Evolutionary conservation across 2,329 filamentous ascomycete species (phyloP), one percentile per base, ranked within the genome.

Genomic region (Davidsoniella virescens): DNA sequence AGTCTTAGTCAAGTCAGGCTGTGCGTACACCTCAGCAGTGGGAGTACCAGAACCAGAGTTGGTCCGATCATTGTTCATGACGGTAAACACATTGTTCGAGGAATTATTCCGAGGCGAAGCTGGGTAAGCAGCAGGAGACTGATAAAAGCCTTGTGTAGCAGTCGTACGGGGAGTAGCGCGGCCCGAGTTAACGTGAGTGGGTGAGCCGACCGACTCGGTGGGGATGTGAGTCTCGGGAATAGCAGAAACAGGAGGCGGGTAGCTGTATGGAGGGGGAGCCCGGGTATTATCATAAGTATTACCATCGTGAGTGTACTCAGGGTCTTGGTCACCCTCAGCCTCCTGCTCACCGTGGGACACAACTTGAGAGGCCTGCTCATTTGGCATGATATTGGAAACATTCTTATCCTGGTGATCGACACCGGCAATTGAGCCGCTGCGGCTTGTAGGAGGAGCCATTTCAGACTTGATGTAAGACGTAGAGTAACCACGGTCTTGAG

Each of bases 281-380:
- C 87, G 82, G 63, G 73, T 82, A 42, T 76, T 68, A 60, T 82
- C 82, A 63, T 93, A 93, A 52, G 76, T 29, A 26, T 33, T 78
- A 62, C 80, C 84, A 60, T 85, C 81, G 59, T 94, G 87, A 18
- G 88, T 87, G 66, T 94, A 95, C 65, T 94, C 87, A 25, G 80
- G 71, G 58, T 85, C 80, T 55, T 85, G 78, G 55, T 90, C 82
- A 54, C 84, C 75, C n/a, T 81, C 78, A 53, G 82, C 74, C 42
- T 82, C 78, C n/a, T 72, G 69, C 70, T 71, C 8, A 69, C 65
- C 44, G 66, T 76, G 72, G 50, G 68, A 61, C 52, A 75, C 72
- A 55, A 71, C 70, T 55, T 76, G 75, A 56, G 76, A 74, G 51
- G 63, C 62, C 25, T 65, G 57, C 56, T 76, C 71, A 12, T 66